Evolutionary conservation across 164 flowering plant genomes (phyloP), one percentile per base, ranked within the genome.

Genomic region (Paratinospora sagittata): DNA sequence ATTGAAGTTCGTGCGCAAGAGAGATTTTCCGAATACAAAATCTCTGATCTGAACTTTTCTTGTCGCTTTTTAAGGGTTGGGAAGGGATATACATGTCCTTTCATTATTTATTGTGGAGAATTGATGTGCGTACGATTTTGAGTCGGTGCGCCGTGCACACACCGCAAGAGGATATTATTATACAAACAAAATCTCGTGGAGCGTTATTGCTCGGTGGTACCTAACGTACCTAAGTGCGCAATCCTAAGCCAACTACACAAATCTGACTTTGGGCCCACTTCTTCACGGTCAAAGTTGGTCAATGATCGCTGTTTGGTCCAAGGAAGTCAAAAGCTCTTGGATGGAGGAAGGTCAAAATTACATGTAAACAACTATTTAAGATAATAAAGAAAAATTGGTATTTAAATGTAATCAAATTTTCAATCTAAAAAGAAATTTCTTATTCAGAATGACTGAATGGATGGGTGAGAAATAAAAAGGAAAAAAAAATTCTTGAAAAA

Each of bases 21-120:
- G 39, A 65, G 67, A 65, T 13, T 7, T 14, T 19, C 45, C 19
- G n/a, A n/a, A 63, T 47, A 0, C 55, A 16, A 55, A 33, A 34
- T 19, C 10, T 65, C 10, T 19, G 43, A 30, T 36, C 39, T 33
- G 39, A 64, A 64, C 23, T 30, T 33, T 65, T 65, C 41, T 33
- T 65, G 67, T 65, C 39, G 37, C 39, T 33, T 14, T 12, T 64
- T 57, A 19, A 27, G 24, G 0, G n/a, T 55, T 14, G 39, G 66
- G n/a, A n/a, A n/a, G n/a, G n/a, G 66, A 64, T 17, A 64, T 64
- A 14, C 5, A 14, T 34, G 66, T 64, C 41, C n/a, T 64, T 64
- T 17, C 21, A 64, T 24, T 33, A 19, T 64, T 64, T 30, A 17
- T 27, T 3, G 67, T 65, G 67, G 67, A 37, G 41, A 65, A 64